Evolutionary conservation across 2,329 filamentous ascomycete species (phyloP).

Genomic region (Clarireedia paspali): DNA sequence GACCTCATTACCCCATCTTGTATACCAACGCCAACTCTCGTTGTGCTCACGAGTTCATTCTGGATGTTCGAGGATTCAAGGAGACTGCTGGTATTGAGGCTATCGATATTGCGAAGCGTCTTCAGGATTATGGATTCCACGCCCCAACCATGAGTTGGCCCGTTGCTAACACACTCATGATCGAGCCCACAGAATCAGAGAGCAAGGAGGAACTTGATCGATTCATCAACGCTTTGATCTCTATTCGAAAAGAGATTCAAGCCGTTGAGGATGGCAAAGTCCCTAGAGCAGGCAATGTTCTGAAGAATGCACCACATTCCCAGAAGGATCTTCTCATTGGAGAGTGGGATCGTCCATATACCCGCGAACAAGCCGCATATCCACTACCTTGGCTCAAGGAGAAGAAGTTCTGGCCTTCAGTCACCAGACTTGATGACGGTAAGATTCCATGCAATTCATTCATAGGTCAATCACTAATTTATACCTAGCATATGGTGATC

Average conservation of each 20-base stretch:
- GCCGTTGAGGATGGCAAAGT: conserved; percentile 73
- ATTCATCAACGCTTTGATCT: conserved; percentile 83
- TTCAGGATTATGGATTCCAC: conserved; percentile 97
- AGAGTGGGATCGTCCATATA: conserved; percentile 79
- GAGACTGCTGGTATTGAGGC: conserved; percentile 78
- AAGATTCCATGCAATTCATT: conserved; percentile 32
- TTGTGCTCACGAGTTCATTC: conserved; percentile 95
- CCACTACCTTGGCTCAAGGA: conserved; percentile 74
- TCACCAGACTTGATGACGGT: conserved; percentile 84
- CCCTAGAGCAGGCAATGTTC: conserved; percentile 69
- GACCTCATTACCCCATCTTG: conserved; percentile 81
- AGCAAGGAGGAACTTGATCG: conserved; percentile 87
- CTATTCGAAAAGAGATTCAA: conserved; percentile 77
- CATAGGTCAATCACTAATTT: conserved; percentile 15
- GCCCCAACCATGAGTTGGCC: conserved; percentile 97
- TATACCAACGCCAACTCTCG: conserved; percentile 85
- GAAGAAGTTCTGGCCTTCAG: conserved; percentile 97
- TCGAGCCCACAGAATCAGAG: conserved; percentile 93
- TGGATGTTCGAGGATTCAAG: conserved; percentile 80
- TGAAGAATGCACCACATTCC: conserved; percentile 85
- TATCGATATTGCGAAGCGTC: conserved; percentile 90
- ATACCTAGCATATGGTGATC: conserved; percentile 69
- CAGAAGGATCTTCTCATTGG: conserved; percentile 68
- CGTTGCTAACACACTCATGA: conserved; percentile 92
- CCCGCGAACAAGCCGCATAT: conserved; percentile 76